Conservation (phyloP, 495 filamentous ascomycete species). For the Endocarpon pusillum region DNA sequence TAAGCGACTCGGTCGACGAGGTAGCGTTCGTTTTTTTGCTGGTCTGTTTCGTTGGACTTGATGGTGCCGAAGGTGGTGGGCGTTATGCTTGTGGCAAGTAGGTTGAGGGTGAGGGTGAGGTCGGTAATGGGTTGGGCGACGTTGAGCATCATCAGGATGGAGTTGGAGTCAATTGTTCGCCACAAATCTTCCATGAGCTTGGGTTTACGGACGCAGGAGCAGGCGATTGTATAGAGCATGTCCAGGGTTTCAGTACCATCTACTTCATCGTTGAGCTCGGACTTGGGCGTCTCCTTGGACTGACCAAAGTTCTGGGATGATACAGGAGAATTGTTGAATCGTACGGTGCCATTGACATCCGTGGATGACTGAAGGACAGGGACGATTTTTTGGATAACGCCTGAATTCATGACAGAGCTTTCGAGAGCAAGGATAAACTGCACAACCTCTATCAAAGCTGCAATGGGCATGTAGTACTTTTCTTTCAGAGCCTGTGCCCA, state of each 20-base stretch:
- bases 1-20: conserved; percentile 42
- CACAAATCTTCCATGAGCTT: conserved; percentile 36
- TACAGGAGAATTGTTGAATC: conserved; percentile 29
- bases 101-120: conserved; percentile 36
- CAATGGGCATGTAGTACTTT: conserved; percentile 38
- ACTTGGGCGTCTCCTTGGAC: conserved; percentile 24
- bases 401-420: conserved; percentile 22
- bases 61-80: conserved; percentile 43
- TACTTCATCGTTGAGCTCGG: conserved; percentile 30
- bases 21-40: conserved; percentile 36
- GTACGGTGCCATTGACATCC: conserved; percentile 39
- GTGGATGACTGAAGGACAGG: conserved; percentile 35
- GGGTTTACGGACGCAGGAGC: conserved; percentile 25
- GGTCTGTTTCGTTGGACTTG: conserved; percentile 29
- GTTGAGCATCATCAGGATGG: conserved; percentile 46
- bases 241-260: conserved; percentile 38
- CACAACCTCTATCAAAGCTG: conserved; percentile 39
- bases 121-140: conserved; percentile 38
- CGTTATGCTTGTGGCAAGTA: conserved; percentile 43
- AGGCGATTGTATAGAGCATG: conserved; percentile 40
- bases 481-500: conserved; percentile 48
- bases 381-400: conserved; percentile 35
- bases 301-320: conserved; percentile 22
- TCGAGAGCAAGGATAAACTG: conserved; percentile 36
- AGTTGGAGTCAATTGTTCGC: conserved; percentile 41